A percentile compares a stretch with the other conserved stretches of the same genome.
These are phyloP conservation scores for Tylopilus vinaceipallidus DNA, from an alignment of 768 basidiomycete genomes.

Conservation along the genomic window DNA sequence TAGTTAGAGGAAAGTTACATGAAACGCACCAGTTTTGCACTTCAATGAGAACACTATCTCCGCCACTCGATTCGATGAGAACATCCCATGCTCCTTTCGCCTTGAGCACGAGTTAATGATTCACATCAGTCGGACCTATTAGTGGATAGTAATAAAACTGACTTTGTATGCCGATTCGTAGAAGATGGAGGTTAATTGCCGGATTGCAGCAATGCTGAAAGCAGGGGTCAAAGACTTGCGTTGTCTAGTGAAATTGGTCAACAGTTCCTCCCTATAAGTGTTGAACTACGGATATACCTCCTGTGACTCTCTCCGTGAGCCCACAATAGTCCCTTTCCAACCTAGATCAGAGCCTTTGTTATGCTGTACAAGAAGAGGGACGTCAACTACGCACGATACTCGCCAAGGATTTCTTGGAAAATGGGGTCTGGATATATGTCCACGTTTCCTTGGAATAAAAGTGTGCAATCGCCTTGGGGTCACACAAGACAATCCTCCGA, in stretches of 20 bases:
- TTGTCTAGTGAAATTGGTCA: constrained; percentile 3
- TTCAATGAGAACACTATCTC: constrained; percentile 29
- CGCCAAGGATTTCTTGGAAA: constrained; percentile 34
- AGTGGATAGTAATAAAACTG: too few relatives aligned
- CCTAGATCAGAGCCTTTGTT: background rate
- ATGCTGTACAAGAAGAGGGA: too few relatives aligned
- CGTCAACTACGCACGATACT: background rate
- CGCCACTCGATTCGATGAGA: constrained; percentile 15
- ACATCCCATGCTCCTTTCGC: constrained; percentile 26
- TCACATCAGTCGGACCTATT: too few relatives aligned
- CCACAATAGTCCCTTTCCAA: constrained; percentile 31
- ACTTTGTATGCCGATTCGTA: too few relatives aligned
- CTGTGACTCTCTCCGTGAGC: background rate
- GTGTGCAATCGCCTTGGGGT: constrained; percentile 34
- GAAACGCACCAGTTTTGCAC: constrained; percentile 33
- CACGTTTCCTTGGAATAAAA: constrained; percentile 13
- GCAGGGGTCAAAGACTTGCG: constrained; percentile 19
- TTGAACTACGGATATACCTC: too few relatives aligned
- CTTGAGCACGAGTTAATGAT: too few relatives aligned
- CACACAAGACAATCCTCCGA: too few relatives aligned
- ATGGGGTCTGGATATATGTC: constrained; percentile 42
- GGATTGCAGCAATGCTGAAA: too few relatives aligned
- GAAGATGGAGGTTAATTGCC: too few relatives aligned
- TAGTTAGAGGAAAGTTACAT: background rate
- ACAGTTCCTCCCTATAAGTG: too few relatives aligned